phyloP scores from a whole-genome alignment of 1,139 yeast genomes.

The Maudiozyma humilis region DNA sequence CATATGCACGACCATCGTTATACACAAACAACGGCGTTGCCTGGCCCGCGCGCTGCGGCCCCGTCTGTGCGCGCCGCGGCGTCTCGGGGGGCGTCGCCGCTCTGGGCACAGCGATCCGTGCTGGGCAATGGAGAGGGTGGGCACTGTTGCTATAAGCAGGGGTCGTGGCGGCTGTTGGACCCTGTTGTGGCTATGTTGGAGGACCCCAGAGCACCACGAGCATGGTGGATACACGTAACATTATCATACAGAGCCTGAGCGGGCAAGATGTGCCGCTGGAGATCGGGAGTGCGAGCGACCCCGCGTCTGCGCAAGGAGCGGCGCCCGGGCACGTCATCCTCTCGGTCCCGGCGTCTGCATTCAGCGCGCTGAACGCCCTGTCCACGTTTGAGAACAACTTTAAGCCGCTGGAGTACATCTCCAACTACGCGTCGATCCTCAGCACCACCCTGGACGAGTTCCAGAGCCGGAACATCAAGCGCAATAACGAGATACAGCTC shows the following conservation, averaged over 20 bases:
- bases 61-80: too few species aligned
- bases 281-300: not conserved
- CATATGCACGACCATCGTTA: not conserved
- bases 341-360: not conserved
- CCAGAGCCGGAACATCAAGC: slow-evolving; percentile 9
- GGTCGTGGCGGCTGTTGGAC: too few species aligned
- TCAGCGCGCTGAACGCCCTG: not conserved
- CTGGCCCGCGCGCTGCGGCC: too few species aligned
- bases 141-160: too few species aligned
- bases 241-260: not conserved
- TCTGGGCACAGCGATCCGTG: too few species aligned
- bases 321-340: not conserved
- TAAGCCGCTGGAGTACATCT: slow-evolving; percentile 7
- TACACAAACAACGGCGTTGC: too few species aligned
- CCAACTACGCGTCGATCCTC: slow-evolving; percentile 12
- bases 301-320: not conserved
- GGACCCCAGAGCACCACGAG: too few species aligned
- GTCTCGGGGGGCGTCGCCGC: too few species aligned
- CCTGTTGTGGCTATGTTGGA: too few species aligned
- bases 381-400: slow-evolving; percentile 1
- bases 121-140: too few species aligned
- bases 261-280: not conserved
- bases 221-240: slow-evolving; percentile 1
- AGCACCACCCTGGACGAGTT: slow-evolving; percentile 10
- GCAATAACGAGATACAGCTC: slow-evolving; percentile 17